Evolutionary conservation across 2,329 filamentous ascomycete species (phyloP).

Genomic region (Fusarium nisikadoi): DNA sequence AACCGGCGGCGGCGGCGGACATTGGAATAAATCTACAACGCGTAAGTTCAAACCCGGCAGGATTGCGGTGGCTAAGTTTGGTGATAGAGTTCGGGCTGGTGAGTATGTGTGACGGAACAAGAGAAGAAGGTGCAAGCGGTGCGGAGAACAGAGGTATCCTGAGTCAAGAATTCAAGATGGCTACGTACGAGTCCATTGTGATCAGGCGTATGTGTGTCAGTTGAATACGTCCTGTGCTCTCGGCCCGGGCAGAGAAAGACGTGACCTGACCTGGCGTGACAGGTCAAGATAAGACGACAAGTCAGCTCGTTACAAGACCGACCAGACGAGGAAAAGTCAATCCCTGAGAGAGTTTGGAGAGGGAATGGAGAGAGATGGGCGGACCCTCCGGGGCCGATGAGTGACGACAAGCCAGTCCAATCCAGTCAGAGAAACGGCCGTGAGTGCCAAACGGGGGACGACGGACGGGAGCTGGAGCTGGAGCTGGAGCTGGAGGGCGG

Average conservation of each 20-base stretch:
- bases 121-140: slow-evolving; percentile 8
- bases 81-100: slow-evolving; percentile 24
- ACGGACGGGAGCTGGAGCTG: not conserved
- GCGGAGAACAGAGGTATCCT: slow-evolving; percentile 16
- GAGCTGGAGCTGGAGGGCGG: not conserved
- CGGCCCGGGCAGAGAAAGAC: slow-evolving; percentile 39
- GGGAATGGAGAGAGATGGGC: slow-evolving; percentile 27
- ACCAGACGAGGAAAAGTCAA: slow-evolving; percentile 13
- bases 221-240: slow-evolving; percentile 41
- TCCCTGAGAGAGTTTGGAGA: slow-evolving; percentile 11
- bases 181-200: slow-evolving; percentile 49
- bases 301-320: slow-evolving; percentile 6
- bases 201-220: slow-evolving; percentile 39
- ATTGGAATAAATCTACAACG: slow-evolving; percentile 59
- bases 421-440: slow-evolving; percentile 20
- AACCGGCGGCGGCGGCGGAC: slow-evolving; percentile 60
- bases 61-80: slow-evolving; percentile 15
- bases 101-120: slow-evolving; percentile 8
- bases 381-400: slow-evolving; percentile 32
- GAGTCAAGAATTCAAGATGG: slow-evolving; percentile 29
- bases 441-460: slow-evolving; percentile 14
- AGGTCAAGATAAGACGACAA: slow-evolving; percentile 27
- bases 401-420: slow-evolving; percentile 28
- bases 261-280: slow-evolving; percentile 42
- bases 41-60: slow-evolving; percentile 26